phyloP scores from a whole-genome alignment of 805 yeast species.

The Yamadazyma tumulicola region DNA sequence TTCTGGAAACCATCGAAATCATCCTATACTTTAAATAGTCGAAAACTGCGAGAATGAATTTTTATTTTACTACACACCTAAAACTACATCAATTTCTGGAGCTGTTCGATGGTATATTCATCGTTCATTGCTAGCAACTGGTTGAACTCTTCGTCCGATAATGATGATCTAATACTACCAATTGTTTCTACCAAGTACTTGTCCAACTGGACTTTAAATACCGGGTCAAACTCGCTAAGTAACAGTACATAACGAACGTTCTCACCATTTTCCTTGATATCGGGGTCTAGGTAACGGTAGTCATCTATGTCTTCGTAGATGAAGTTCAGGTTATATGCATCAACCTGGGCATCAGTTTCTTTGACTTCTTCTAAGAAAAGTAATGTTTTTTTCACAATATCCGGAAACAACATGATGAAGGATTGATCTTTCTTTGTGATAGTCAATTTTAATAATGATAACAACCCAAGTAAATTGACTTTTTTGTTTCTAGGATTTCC shows the following conservation, averaged over 20 bases:
- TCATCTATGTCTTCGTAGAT: constrained; percentile 41
- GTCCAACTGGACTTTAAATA: constrained; percentile 45
- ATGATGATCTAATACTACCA: constrained; percentile 19
- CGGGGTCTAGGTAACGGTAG: constrained; percentile 38
- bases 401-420: constrained; percentile 22
- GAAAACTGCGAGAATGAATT: too few species aligned
- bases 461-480: constrained; percentile 58
- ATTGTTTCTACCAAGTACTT: constrained; percentile 35
- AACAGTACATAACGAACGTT: constrained; percentile 33
- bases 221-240: constrained; percentile 31
- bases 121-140: constrained; percentile 34
- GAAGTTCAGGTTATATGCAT: constrained; percentile 34
- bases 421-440: constrained; percentile 19
- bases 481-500: constrained; percentile 78
- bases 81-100: constrained; percentile 10
- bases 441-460: constrained; percentile 44
- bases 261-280: constrained; percentile 41
- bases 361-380: constrained; percentile 69
- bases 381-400: constrained; percentile 29
- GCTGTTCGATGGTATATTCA: constrained; percentile 30
- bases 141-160: constrained; percentile 29
- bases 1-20: too few species aligned
- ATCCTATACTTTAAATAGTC: too few species aligned
- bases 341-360: constrained; percentile 45
- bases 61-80: too few species aligned